Percentiles rank a stretch among this genome's conserved stretches.
Conservation (phyloP, 2,329 filamentous ascomycete species). For the Trichophaea hybrida region DNA sequence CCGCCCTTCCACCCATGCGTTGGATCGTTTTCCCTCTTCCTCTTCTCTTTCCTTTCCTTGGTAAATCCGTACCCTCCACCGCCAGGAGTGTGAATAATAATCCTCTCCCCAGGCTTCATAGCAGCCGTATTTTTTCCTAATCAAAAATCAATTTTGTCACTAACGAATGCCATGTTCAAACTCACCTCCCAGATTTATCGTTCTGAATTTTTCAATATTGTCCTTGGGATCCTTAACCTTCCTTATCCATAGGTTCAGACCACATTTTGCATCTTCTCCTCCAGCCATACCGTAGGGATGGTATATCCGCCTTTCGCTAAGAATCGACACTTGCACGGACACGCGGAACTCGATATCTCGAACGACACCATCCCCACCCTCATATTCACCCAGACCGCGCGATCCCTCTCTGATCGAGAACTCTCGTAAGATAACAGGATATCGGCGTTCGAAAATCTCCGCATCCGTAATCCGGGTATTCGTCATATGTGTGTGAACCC, state of each 20-base stretch:
- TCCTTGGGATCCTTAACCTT: slow-evolving; percentile 42
- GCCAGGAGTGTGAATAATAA: slow-evolving; percentile 64
- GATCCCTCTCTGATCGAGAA: slow-evolving; percentile 51
- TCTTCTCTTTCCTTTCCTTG: slow-evolving; percentile 36
- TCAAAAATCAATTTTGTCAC: slow-evolving; percentile 47
- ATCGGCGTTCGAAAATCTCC: slow-evolving; percentile 63
- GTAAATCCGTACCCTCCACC: slow-evolving; percentile 47
- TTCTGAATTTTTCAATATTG: slow-evolving; percentile 23
- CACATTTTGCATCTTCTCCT: slow-evolving; percentile 62
- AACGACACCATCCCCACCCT: slow-evolving; percentile 62
- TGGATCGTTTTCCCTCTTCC: slow-evolving; percentile 49
- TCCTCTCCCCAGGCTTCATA: slow-evolving; percentile 62
- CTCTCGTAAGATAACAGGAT: slow-evolving; percentile 57
- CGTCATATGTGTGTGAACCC: slow-evolving; percentile 75
- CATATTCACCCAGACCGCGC: slow-evolving; percentile 50
- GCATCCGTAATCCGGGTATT: slow-evolving; percentile 73
- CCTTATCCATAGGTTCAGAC: slow-evolving; percentile 76
- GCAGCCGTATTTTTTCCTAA: slow-evolving; percentile 60
- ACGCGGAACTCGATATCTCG: slow-evolving; percentile 70
- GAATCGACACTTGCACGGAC: slow-evolving; percentile 61
- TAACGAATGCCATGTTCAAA: background rate
- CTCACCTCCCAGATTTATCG: slow-evolving; percentile 23
- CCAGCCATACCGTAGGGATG: slow-evolving; percentile 72
- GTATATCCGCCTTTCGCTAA: slow-evolving; percentile 62
- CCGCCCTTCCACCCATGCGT: slow-evolving; percentile 46